phyloP scores from a whole-genome alignment of 345 rosid genomes.

The Arabidopsis arenosa region DNA sequence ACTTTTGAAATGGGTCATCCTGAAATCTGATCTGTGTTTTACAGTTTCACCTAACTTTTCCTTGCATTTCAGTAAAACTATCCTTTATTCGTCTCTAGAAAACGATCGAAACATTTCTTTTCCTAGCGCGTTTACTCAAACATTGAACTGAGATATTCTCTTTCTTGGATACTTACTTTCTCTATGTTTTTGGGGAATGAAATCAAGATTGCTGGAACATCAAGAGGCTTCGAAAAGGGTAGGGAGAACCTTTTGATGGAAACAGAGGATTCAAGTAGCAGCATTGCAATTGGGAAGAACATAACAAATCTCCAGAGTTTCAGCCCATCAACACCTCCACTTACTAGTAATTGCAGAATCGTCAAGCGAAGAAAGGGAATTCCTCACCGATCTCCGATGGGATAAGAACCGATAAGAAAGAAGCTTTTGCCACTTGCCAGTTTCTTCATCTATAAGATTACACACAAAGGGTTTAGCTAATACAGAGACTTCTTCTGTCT shows the following conservation, averaged over 20 bases:
- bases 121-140: neutral
- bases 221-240: constrained; percentile 63
- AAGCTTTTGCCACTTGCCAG: constrained; percentile 31
- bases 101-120: neutral
- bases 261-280: constrained; percentile 80
- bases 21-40: constrained; percentile 8
- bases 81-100: neutral
- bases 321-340: constrained; percentile 88
- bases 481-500: constrained; percentile 32
- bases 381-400: constrained; percentile 96
- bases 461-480: constrained; percentile 34
- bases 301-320: constrained; percentile 59
- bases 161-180: constrained; percentile 1
- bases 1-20: constrained; percentile 33
- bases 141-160: neutral
- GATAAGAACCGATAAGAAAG: constrained; percentile 28
- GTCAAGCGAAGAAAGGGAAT: constrained; percentile 95
- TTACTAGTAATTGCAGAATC: constrained; percentile 62
- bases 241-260: constrained; percentile 59
- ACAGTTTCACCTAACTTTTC: constrained; percentile 28
- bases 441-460: constrained; percentile 35
- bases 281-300: constrained; percentile 57
- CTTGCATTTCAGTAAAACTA: constrained; percentile 7
- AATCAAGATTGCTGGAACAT: constrained; percentile 75
- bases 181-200: constrained; percentile 19